These are phyloP conservation scores for Lachancea quebecensis DNA, from an alignment of 805 yeast genomes.

Conservation along the genomic window DNA sequence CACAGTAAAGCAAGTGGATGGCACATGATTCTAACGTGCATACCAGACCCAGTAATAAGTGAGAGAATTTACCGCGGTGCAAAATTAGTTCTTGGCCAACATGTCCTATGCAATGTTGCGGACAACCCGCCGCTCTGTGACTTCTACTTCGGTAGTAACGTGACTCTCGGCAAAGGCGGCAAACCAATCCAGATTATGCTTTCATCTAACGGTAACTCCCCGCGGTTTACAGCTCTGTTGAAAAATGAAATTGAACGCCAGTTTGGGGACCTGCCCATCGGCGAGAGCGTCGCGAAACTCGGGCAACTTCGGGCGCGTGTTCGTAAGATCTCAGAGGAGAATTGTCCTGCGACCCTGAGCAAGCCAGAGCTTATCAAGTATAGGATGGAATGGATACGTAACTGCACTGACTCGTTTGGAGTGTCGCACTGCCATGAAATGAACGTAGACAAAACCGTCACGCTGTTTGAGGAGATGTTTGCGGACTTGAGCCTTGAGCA, in stretches of 20 bases:
- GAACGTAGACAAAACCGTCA: slow-evolving; percentile 16
- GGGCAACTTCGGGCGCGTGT: slow-evolving; percentile 21
- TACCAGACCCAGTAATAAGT: slow-evolving; percentile 22
- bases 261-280: slow-evolving; percentile 17
- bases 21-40: slow-evolving; percentile 27
- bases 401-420: slow-evolving; percentile 28
- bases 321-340: slow-evolving; percentile 11
- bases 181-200: slow-evolving; percentile 6
- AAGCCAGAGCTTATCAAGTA: slow-evolving; percentile 16
- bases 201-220: slow-evolving; percentile 26
- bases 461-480: slow-evolving; percentile 21
- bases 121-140: slow-evolving; percentile 32
- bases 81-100: slow-evolving; percentile 20
- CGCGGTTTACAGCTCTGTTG: slow-evolving; percentile 28
- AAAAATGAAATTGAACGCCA: slow-evolving; percentile 21
- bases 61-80: slow-evolving; percentile 20
- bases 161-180: slow-evolving; percentile 13
- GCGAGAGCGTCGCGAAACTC: slow-evolving; percentile 20
- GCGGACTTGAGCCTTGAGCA: slow-evolving; percentile 9
- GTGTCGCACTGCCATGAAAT: slow-evolving; percentile 21
- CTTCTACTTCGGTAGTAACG: slow-evolving; percentile 31
- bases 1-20: slow-evolving; percentile 10
- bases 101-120: slow-evolving; percentile 31
- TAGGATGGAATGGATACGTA: slow-evolving; percentile 30
- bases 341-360: slow-evolving; percentile 6